phyloP scores from a whole-genome alignment of 2,329 filamentous ascomycete species.

The Lachnellula cervina region DNA sequence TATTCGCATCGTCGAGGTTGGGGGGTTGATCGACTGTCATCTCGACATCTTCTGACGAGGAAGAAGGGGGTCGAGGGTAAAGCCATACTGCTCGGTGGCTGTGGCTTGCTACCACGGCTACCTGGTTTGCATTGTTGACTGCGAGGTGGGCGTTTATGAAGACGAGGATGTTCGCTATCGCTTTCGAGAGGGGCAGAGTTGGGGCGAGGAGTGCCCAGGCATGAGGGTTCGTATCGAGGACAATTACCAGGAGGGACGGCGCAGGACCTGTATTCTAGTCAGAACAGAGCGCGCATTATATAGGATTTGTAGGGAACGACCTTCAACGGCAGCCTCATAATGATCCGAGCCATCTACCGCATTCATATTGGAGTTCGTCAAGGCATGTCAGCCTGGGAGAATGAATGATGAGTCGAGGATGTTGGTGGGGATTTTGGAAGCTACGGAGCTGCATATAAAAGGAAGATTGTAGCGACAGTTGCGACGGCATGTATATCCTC shows the following conservation, averaged over 20 bases:
- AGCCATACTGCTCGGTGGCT: constrained; percentile 83
- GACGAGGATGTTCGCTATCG: constrained; percentile 84
- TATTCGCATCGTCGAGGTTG: constrained; percentile 58
- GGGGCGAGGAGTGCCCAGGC: constrained; percentile 79
- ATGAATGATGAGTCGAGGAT: neutral
- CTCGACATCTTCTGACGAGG: constrained; percentile 45
- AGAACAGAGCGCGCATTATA: constrained; percentile 3
- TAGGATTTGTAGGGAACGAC: constrained; percentile 31
- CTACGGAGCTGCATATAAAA: neutral
- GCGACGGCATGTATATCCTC: neutral
- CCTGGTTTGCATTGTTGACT: constrained; percentile 88
- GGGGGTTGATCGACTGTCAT: constrained; percentile 46
- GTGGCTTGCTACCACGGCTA: constrained; percentile 87
- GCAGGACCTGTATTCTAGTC: constrained; percentile 41
- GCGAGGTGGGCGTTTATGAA: constrained; percentile 96
- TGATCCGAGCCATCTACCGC: constrained; percentile 58
- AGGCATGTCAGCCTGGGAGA: constrained; percentile 18
- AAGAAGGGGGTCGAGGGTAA: constrained; percentile 57
- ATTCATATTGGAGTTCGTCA: constrained; percentile 48
- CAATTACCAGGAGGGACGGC: constrained; percentile 81
- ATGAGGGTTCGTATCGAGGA: constrained; percentile 94
- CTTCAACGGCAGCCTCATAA: constrained; percentile 43
- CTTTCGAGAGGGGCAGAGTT: constrained; percentile 73
- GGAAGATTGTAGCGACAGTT: neutral
- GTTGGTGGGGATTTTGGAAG: neutral